These are phyloP conservation scores for Paramecium octaurelia DNA, from an alignment of 73 alveolate genomes.

Conservation along the genomic window DNA sequence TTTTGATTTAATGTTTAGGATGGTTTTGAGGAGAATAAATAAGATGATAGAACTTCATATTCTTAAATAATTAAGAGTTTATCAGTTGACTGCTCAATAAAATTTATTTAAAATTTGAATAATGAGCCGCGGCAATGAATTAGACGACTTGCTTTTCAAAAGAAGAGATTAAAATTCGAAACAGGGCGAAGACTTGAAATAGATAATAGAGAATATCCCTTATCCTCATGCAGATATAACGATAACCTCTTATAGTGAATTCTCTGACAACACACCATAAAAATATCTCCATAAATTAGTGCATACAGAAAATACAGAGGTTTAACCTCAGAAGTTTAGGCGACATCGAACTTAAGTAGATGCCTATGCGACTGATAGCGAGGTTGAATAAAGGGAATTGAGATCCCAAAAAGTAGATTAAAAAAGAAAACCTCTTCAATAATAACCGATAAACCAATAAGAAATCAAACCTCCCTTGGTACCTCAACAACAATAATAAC, in stretches of 20 bases:
- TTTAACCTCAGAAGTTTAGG: background rate
- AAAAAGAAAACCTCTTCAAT: background rate
- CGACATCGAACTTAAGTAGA: slow-evolving; percentile 7
- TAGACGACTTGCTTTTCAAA: slow-evolving; percentile 36
- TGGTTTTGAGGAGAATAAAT: background rate
- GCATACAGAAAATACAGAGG: slow-evolving; percentile 30
- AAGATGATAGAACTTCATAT: background rate
- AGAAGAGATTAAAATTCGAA: background rate
- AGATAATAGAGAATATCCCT: background rate
- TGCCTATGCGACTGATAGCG: slow-evolving; percentile 22
- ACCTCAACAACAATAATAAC: background rate
- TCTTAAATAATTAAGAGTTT: background rate
- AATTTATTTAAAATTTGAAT: background rate
- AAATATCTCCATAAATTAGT: background rate
- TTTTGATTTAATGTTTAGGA: background rate
- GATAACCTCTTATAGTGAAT: slow-evolving; percentile 34
- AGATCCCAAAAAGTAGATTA: background rate
- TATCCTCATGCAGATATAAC: slow-evolving; percentile 34
- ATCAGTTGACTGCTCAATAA: background rate
- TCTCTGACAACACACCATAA: slow-evolving; percentile 48
- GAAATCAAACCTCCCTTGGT: background rate
- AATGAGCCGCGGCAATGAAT: slow-evolving; percentile 40
- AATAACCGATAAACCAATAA: background rate
- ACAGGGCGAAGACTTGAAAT: slow-evolving; percentile 10
- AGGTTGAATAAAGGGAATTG: background rate